Conservation (phyloP, 345 rosid species). For the Litchi chinensis region DNA sequence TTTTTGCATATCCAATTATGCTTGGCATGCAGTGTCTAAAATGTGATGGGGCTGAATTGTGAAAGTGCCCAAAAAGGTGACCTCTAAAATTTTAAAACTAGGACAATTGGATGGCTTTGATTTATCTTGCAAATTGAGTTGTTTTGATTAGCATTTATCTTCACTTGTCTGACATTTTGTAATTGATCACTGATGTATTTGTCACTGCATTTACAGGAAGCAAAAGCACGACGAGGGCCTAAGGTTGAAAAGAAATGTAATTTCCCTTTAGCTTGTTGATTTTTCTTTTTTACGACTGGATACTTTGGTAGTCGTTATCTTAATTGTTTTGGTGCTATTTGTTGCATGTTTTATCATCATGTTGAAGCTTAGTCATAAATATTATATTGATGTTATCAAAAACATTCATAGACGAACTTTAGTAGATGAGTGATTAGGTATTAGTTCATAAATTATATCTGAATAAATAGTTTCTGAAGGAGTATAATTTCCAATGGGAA, state of each 20-base stretch:
- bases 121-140: not conserved
- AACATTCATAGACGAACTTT: not conserved
- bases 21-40: not conserved
- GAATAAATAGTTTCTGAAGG: not conserved
- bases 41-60: not conserved
- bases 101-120: not conserved
- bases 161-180: not conserved
- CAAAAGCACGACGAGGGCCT: conserved; percentile 32
- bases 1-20: not conserved
- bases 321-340: not conserved
- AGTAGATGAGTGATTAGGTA: not conserved
- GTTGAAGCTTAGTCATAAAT: not conserved
- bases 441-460: not conserved
- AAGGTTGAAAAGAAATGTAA: conserved; percentile 52
- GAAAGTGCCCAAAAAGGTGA: not conserved
- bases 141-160: not conserved
- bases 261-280: conserved; percentile 1
- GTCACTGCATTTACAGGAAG: conserved; percentile 43
- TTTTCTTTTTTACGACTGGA: not conserved
- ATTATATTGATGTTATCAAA: not conserved
- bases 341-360: not conserved
- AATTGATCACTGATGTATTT: conserved; percentile 11
- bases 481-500: not conserved
- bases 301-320: not conserved
- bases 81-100: not conserved